These are phyloP conservation scores for Lodderomyces metapsilosis DNA, from an alignment of 1,139 yeast species.

Conservation along the genomic window DNA sequence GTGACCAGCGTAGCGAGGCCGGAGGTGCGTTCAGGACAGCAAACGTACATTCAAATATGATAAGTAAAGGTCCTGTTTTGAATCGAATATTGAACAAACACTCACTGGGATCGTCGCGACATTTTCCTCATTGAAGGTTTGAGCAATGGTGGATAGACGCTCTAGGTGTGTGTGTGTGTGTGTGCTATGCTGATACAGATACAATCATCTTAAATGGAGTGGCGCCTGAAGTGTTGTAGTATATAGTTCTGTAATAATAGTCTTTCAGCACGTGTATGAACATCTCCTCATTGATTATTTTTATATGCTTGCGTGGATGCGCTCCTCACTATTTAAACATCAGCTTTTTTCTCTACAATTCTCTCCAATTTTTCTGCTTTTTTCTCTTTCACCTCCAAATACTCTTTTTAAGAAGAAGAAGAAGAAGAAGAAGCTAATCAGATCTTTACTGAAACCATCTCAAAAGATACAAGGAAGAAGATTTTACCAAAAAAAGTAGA, in stretches of 20 bases:
- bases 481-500: not conserved
- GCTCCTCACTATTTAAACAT: too few relatives aligned
- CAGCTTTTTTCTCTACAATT: too few relatives aligned
- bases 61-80: conserved; percentile 12
- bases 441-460: conserved; percentile 1
- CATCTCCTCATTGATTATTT: too few relatives aligned
- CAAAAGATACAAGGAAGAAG: not conserved
- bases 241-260: too few relatives aligned
- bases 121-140: conserved; percentile 1
- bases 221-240: not conserved
- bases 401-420: not conserved
- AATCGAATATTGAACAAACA: conserved; percentile 9
- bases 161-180: not conserved
- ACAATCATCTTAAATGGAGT: too few relatives aligned
- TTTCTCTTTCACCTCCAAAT: not conserved
- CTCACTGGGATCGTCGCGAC: conserved; percentile 2
- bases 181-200: too few relatives aligned
- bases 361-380: not conserved
- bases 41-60: conserved; percentile 1
- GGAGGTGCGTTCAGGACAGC: conserved; percentile 2
- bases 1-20: not conserved
- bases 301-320: too few relatives aligned
- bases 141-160: not conserved
- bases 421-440: not conserved
- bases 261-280: too few relatives aligned